Conservation (phyloP, 2,329 filamentous ascomycete species). For the Pseudogymnoascus sp. region DNA sequence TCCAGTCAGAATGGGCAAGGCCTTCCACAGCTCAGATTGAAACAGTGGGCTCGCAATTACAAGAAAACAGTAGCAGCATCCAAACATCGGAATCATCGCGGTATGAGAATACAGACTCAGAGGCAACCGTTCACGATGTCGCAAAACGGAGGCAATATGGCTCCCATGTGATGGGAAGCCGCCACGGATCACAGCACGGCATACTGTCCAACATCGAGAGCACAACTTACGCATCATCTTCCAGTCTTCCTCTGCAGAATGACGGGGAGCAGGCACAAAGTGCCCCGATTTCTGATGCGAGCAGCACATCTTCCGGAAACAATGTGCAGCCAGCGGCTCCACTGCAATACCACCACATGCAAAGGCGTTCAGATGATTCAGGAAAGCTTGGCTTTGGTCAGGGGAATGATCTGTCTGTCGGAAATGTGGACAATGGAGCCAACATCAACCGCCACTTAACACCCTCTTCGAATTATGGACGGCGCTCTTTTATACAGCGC, state of each 20-base stretch:
- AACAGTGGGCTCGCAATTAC: slow-evolving; percentile 17
- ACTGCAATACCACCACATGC: slow-evolving; percentile 52
- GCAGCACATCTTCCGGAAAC: slow-evolving; percentile 13
- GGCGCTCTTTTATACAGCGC: slow-evolving; percentile 53
- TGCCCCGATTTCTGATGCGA: not conserved
- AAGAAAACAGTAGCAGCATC: slow-evolving; percentile 9
- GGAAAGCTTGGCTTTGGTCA: slow-evolving; percentile 16
- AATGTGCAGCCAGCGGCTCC: slow-evolving; percentile 36
- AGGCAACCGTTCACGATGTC: slow-evolving; percentile 10
- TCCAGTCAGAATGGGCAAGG: slow-evolving; percentile 44
- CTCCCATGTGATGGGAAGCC: not conserved
- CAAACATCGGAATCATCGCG: slow-evolving; percentile 10
- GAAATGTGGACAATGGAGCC: slow-evolving; percentile 37
- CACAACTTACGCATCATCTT: slow-evolving; percentile 17
- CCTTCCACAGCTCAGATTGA: slow-evolving; percentile 47
- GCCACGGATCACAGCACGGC: slow-evolving; percentile 3
- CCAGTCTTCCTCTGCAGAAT: slow-evolving; percentile 7
- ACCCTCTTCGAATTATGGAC: slow-evolving; percentile 44
- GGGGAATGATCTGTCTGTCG: slow-evolving; percentile 15
- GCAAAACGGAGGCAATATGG: slow-evolving; percentile 7
- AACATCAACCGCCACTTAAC: slow-evolving; percentile 55
- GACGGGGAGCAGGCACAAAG: not conserved
- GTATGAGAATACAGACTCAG: slow-evolving; percentile 14
- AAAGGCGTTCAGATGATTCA: slow-evolving; percentile 37
- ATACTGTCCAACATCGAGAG: slow-evolving; percentile 10